phyloP scores from a whole-genome alignment of 176 grass and related monocot species.

The Cenchrus americanus region DNA sequence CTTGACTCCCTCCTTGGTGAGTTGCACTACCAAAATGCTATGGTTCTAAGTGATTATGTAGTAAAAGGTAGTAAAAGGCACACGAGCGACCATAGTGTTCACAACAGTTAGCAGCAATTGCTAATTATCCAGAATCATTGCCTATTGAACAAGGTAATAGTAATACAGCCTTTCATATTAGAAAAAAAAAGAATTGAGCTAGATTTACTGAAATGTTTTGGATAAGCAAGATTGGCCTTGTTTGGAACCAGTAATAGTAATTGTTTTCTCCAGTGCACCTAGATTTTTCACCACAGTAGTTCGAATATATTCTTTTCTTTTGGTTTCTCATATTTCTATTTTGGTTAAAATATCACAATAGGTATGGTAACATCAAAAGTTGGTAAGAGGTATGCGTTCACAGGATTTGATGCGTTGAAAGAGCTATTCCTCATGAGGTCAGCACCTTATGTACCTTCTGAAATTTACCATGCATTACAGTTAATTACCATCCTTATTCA shows the following conservation, averaged over 20 bases:
- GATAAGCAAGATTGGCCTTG: slow-evolving; percentile 4
- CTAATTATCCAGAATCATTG: background rate
- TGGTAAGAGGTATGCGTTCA: slow-evolving; percentile 95
- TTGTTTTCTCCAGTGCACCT: background rate
- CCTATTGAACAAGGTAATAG: background rate
- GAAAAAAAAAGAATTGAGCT: background rate
- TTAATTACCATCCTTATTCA: background rate
- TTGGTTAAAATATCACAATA: slow-evolving; percentile 41
- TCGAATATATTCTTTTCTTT: slow-evolving; percentile 11
- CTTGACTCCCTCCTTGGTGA: slow-evolving; percentile 92
- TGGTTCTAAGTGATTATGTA: background rate
- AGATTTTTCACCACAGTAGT: slow-evolving; percentile 7
- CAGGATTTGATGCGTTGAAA: slow-evolving; percentile 89
- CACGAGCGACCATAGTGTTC: background rate
- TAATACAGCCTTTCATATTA: slow-evolving; percentile 6
- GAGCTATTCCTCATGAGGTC: slow-evolving; percentile 91
- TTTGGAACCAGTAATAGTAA: background rate
- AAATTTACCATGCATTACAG: slow-evolving; percentile 5
- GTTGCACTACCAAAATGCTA: slow-evolving; percentile 37
- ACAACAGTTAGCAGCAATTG: background rate
- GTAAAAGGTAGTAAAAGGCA: background rate
- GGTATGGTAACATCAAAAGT: slow-evolving; percentile 98
- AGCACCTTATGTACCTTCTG: slow-evolving; percentile 31
- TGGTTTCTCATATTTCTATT: slow-evolving; percentile 24
- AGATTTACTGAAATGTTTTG: slow-evolving; percentile 23